Conservation (phyloP, 2,329 filamentous ascomycete species). For the Colletotrichum lupini region DNA sequence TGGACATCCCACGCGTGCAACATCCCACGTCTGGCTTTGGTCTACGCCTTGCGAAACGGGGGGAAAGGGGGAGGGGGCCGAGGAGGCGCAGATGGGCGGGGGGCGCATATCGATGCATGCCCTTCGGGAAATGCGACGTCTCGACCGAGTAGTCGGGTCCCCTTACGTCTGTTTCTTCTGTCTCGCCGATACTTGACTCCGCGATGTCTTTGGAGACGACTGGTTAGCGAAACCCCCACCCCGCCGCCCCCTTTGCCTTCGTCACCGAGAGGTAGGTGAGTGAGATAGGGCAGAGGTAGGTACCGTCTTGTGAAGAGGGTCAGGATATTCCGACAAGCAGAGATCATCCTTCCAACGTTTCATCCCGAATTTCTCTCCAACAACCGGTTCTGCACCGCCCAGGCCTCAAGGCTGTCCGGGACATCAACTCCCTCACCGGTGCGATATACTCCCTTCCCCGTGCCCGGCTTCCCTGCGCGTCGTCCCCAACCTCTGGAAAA, state of each 20-base stretch:
- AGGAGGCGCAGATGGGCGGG: not conserved
- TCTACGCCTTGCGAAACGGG: not conserved
- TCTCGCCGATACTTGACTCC: not conserved
- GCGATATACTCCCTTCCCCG: not conserved
- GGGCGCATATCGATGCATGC: not conserved
- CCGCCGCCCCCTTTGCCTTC: not conserved
- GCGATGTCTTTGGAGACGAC: not conserved
- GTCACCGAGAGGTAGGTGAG: not conserved
- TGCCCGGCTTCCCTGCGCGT: not conserved
- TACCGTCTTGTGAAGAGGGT: not conserved
- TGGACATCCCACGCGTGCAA: not conserved
- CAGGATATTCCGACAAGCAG: constrained; percentile 22
- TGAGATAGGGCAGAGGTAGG: not conserved
- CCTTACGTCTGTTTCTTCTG: not conserved
- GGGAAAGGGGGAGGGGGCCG: not conserved
- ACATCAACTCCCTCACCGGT: not conserved
- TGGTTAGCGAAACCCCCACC: not conserved
- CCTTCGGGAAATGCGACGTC: constrained; percentile 4
- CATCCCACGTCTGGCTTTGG: constrained; percentile 1
- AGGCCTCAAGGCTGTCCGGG: not conserved
- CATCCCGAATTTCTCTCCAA: constrained; percentile 11
- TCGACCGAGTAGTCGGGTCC: constrained; percentile 1
- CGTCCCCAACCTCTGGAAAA: constrained; percentile 22
- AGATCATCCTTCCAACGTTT: constrained; percentile 24
- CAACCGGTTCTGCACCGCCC: not conserved